phyloP scores from a whole-genome alignment of 1,284 basidiomycete species.

The Quambalaria eucalypti region DNA sequence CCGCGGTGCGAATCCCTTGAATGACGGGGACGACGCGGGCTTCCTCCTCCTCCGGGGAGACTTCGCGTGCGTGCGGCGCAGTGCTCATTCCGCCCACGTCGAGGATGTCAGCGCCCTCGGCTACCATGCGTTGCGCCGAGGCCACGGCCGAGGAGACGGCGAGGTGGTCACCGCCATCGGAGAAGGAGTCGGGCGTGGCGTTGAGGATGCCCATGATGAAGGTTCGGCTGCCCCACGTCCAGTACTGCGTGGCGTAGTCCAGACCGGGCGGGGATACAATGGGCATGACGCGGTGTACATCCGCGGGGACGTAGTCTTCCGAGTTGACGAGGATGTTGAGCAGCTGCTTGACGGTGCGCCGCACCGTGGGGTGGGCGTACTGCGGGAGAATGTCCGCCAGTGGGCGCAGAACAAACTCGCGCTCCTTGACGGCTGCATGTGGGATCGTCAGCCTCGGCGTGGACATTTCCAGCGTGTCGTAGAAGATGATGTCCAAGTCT shows the following conservation, averaged over 20 bases:
- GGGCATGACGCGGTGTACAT: conserved; percentile 24
- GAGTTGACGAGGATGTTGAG: conserved; percentile 28
- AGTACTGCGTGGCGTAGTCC: conserved; percentile 1
- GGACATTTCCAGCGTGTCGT: conserved; percentile 60
- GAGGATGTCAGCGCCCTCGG: conserved; percentile 60
- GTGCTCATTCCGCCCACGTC: conserved; percentile 86
- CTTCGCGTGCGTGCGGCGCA: conserved; percentile 31
- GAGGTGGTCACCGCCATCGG: conserved; percentile 65
- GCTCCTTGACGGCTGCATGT: conserved; percentile 69
- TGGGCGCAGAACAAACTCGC: conserved; percentile 86
- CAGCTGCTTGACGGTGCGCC: conserved; percentile 34
- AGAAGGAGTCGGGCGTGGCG: conserved; percentile 92
- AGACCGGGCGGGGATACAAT: neutral
- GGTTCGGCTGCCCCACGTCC: conserved; percentile 50
- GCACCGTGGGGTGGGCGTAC: conserved; percentile 37
- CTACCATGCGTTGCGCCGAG: conserved; percentile 22
- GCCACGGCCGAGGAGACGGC: conserved; percentile 30
- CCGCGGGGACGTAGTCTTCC: conserved; percentile 20
- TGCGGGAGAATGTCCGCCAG: conserved; percentile 57
- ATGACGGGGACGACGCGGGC: conserved; percentile 58
- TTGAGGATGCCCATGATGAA: conserved; percentile 90
- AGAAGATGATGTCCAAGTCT: conserved; percentile 82
- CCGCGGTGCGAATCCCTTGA: conserved; percentile 20
- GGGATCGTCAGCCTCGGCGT: conserved; percentile 68
- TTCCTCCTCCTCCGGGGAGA: conserved; percentile 58